Base-by-base conservation (phyloP, 2,329 filamentous ascomycete species). In the Fusarium odoratissimum region DNA sequence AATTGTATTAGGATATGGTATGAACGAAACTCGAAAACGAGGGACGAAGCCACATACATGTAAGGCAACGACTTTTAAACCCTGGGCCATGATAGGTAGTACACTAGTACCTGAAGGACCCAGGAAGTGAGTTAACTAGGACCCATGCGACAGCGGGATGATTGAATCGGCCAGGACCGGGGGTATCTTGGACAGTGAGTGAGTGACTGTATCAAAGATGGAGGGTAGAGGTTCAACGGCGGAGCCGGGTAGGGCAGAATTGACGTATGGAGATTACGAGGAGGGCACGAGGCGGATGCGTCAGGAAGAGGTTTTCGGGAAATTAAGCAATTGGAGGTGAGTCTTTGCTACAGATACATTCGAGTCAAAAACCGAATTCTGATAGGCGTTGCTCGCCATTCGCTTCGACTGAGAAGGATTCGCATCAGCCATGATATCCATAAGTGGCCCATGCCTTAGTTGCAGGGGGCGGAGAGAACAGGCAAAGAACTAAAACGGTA, bases 61-160 rank as follows among this genome's bases (percentile, higher is more conserved):
- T 58, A 70, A 73, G 69, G 60, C 72, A 73, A 56, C 66, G 67
- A 69, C 65, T 59, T 69, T 69, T 58, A 30, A 52, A 65, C 67
- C 67, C 72, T 64, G 58, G 60, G 51, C 56, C 67, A 68, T 70
- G 52, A 58, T 64, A 52, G 57, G 48, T 44, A 49, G 41, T 25
- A 49, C 41, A 58, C 55, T 58, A 58, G 61, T 73, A 71, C 66
- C 70, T 73, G 66, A 69, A 51, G 55, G 67, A 60, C 58, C 59
- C 56, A 62, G 55, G 68, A 49, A 10, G 30, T 48, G 21, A 49
- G 46, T 49, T 33, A 52, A 58, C 66, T 45, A 67, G 62, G 54
- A 67, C 48, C 73, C 75, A 77, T 75, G 67, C 68, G 71, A 64
- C 56, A 68, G 71, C 67, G 71, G 74, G 73, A 75, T 66, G 72